A percentile compares a stretch with the other conserved stretches of the same genome.
These are phyloP conservation scores for Flaveria linearis DNA, from an alignment of 129 eudicot genomes.

Conservation along the genomic window DNA sequence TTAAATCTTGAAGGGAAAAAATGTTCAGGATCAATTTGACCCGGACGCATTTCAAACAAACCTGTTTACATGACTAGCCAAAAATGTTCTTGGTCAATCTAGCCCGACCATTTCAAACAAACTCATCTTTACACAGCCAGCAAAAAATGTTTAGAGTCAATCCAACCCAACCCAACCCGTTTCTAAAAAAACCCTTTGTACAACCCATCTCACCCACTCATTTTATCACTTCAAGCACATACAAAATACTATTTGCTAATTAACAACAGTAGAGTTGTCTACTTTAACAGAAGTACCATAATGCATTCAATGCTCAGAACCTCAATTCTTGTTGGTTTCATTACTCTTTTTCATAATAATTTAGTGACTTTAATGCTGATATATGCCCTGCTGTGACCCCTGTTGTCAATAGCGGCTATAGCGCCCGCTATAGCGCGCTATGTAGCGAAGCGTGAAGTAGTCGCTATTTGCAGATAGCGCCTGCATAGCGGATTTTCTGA, in stretches of 20 bases:
- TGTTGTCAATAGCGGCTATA: too few species aligned
- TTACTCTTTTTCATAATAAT: conserved; percentile 17
- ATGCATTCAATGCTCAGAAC: conserved; percentile 29
- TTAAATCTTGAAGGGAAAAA: too few species aligned
- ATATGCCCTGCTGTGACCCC: conserved; percentile 6
- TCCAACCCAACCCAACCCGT: not conserved
- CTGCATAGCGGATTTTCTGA: too few species aligned
- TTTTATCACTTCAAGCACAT: not conserved
- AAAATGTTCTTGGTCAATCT: too few species aligned
- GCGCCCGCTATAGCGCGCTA: too few species aligned
- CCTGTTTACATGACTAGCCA: too few species aligned
- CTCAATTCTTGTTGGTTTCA: conserved; percentile 26
- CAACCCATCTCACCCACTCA: not conserved
- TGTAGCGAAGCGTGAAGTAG: too few species aligned
- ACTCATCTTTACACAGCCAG: too few species aligned
- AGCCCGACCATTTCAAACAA: too few species aligned
- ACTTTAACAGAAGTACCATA: conserved; percentile 16
- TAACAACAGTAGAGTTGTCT: conserved; percentile 14
- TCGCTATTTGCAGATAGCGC: too few species aligned
- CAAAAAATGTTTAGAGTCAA: not conserved
- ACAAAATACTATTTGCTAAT: not conserved
- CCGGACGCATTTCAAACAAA: too few species aligned
- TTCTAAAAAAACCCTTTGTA: not conserved
- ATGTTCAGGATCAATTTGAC: too few species aligned
- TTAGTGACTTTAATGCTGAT: conserved; percentile 20